Percentiles rank a stretch among this genome's conserved stretches.
Evolutionary conservation across 1,284 basidiomycete species (phyloP).

Genomic region (Microbotryomycetes sp.): DNA sequence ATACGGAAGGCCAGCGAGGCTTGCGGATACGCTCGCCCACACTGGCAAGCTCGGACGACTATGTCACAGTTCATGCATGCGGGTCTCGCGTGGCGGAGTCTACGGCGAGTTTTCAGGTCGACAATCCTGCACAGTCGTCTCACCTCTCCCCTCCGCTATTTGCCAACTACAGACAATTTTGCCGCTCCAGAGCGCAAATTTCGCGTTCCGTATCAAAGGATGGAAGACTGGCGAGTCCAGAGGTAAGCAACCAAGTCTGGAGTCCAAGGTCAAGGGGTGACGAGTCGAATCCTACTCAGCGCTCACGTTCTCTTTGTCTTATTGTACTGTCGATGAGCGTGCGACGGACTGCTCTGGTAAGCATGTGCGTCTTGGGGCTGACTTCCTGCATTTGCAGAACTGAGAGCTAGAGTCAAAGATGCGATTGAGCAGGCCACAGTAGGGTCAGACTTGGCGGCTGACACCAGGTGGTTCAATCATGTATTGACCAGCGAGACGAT

Average conservation of each 20-base stretch:
- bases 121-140: conserved; percentile 30
- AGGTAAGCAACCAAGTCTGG: conserved; percentile 23
- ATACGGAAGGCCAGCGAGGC: conserved; percentile 61
- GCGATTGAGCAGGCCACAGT: neutral
- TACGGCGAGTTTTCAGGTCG: neutral
- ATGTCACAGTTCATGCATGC: neutral
- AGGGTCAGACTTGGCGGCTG: neutral
- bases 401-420: conserved; percentile 3
- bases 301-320: conserved; percentile 56
- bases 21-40: conserved; percentile 57
- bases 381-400: conserved; percentile 5
- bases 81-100: neutral
- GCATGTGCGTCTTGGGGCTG: conserved; percentile 3
- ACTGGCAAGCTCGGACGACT: conserved; percentile 43
- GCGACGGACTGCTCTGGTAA: neutral
- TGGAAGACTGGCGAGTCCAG: conserved; percentile 41
- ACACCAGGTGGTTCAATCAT: conserved; percentile 11
- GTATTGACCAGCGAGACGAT: conserved; percentile 44
- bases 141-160: neutral
- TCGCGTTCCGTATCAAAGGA: conserved; percentile 63
- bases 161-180: conserved; percentile 53
- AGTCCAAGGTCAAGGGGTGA: conserved; percentile 42
- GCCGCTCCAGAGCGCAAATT: conserved; percentile 59
- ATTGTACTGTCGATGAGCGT: conserved; percentile 59
- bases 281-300: conserved; percentile 49